These are phyloP conservation scores for Suillus bovinus DNA, from an alignment of 768 basidiomycete species.

Conservation along the genomic window DNA sequence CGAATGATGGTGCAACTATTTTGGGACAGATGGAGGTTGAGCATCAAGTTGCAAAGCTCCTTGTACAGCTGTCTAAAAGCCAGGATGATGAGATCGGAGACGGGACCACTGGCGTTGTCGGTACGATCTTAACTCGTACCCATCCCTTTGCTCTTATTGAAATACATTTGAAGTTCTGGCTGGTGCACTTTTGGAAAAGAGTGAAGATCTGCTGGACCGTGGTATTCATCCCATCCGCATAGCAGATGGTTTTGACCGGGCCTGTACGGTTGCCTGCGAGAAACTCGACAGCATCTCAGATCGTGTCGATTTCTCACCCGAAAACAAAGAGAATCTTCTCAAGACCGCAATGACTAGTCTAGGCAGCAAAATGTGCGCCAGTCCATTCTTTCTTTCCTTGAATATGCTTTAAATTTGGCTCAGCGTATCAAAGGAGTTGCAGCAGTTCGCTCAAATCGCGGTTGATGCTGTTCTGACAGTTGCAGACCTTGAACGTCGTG, in stretches of 20 bases:
- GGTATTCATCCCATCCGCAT: constrained; percentile 99
- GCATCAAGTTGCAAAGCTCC: constrained; percentile 97
- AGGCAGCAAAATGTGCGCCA: constrained; percentile 91
- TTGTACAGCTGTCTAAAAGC: constrained; percentile 95
- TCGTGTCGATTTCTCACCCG: constrained; percentile 78
- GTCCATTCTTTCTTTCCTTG: neutral
- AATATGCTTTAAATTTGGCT: constrained; percentile 9
- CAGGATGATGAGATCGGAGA: constrained; percentile 99
- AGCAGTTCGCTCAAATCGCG: constrained; percentile 95
- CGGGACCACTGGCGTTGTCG: constrained; percentile 98
- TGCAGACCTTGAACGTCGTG: constrained; percentile 91
- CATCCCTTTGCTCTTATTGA: constrained; percentile 6
- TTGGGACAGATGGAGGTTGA: constrained; percentile 99
- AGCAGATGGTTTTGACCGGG: constrained; percentile 97
- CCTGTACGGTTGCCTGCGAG: constrained; percentile 86
- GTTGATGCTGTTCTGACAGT: constrained; percentile 96
- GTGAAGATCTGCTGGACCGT: constrained; percentile 95
- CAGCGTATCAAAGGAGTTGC: constrained; percentile 96
- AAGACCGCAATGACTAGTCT: constrained; percentile 96
- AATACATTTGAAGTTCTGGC: constrained; percentile 71
- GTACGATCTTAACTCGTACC: constrained; percentile 50
- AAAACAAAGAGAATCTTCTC: constrained; percentile 83
- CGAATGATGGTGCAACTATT: constrained; percentile 99
- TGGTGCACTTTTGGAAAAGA: constrained; percentile 95
- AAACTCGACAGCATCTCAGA: constrained; percentile 92